Base-by-base conservation (phyloP, 371 early-diverging fungal species). In the Parasitella parasitica region DNA sequence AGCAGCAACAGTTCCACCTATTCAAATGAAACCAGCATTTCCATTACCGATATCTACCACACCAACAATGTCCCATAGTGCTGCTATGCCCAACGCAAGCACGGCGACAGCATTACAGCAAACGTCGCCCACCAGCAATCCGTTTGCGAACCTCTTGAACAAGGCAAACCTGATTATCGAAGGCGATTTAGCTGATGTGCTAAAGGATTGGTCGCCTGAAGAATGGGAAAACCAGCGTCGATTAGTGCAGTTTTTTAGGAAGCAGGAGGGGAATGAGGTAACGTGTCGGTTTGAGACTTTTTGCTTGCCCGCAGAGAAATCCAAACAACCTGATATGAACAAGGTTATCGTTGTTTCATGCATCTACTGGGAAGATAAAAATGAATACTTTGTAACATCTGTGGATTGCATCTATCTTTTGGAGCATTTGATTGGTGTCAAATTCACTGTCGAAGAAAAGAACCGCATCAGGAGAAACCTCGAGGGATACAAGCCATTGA, bases 391-490 rank as follows among this genome's bases (percentile, higher is more conserved):
- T 68, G 76, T 93, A 50, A 94, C 94, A 0, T 89, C 89, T 0
- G 93, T 93, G 13, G 94, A 93, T 61, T 86, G 86, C 59, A 87
- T 94, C 35, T 79, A 83, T 57, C 64, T 92, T 13, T 73, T 94
- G 28, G 90, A 93, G 71, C 76, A 80, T 4, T 61, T 94, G 34
- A 86, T 92, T 54, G 86, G 84, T 0, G 85, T 87, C 5, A 77
- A 79, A 2, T 91, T 94, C 58, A 88, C 86, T 0, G 88, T 90
- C 1, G 93, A 92, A 65, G 92, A 91, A 69, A 94, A 92, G 72
- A 94, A 93, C 63, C 80, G 94, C 6, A 87, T 94, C 16, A 82
- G 94, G 6, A 84, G 94, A 58, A 93, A 92, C 59, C 70, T 93
- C n/a, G 93, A 94, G 66, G 89, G 86, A 0, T 93, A 89, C 75